Conservation (phyloP, 2,329 filamentous ascomycete genomes). For the Calonectria fujianensis region DNA sequence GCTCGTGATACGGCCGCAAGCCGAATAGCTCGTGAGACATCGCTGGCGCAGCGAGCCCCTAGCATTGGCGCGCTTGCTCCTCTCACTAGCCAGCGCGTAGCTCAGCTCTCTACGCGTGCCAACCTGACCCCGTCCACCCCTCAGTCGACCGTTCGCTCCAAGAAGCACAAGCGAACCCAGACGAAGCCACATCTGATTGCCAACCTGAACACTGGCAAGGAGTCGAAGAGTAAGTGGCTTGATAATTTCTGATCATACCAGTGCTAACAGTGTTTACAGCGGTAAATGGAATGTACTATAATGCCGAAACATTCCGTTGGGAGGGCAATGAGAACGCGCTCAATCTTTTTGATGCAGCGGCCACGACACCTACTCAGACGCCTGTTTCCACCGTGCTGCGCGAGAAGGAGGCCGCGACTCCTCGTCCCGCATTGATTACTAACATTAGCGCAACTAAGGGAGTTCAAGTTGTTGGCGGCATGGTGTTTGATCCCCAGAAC, state of each 20-base stretch:
- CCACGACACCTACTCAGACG: slow-evolving; percentile 71
- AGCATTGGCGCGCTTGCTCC: slow-evolving; percentile 72
- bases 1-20: slow-evolving; percentile 80
- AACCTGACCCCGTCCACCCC: slow-evolving; percentile 66
- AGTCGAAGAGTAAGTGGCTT: slow-evolving; percentile 82
- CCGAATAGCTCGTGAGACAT: slow-evolving; percentile 78
- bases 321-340: slow-evolving; percentile 96
- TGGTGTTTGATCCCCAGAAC: slow-evolving; percentile 97
- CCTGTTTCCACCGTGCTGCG: slow-evolving; percentile 65
- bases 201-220: slow-evolving; percentile 83
- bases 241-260: not conserved
- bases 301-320: slow-evolving; percentile 90
- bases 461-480: slow-evolving; percentile 95
- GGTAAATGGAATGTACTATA: slow-evolving; percentile 97
- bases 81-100: slow-evolving; percentile 72
- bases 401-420: slow-evolving; percentile 76
- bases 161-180: slow-evolving; percentile 76
- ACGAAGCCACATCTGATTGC: slow-evolving; percentile 92
- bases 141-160: slow-evolving; percentile 68
- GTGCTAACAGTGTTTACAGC: slow-evolving; percentile 69
- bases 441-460: slow-evolving; percentile 90
- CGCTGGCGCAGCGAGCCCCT: slow-evolving; percentile 75
- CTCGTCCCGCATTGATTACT: slow-evolving; percentile 88
- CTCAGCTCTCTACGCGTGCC: slow-evolving; percentile 70
- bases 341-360: slow-evolving; percentile 82